Evolutionary conservation across 495 filamentous ascomycete genomes (phyloP), one percentile per base, ranked within the genome.

Genomic region (Gamarada debralockiae): DNA sequence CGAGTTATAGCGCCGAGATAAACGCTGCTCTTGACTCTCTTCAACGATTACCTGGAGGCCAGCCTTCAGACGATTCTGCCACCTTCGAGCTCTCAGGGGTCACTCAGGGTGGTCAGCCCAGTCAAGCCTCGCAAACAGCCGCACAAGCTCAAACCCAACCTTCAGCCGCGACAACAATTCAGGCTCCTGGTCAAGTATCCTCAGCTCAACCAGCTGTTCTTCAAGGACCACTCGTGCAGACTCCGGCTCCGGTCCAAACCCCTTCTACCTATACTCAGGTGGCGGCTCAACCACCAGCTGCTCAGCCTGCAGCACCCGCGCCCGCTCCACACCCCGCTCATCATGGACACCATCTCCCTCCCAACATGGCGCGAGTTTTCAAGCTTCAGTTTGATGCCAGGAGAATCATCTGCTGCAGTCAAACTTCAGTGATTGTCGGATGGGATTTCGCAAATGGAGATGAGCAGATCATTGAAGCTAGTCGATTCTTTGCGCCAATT

Each of bases 371-470:
- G 13, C 70, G 93, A 23, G 89, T 98, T n/a, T 98, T 97, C 72
- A 98, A 98, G 69, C 75, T 97, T 22, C 95, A 98, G 71, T 98
- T 97, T 60, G 93, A 98, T 62, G 85, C 91, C 0, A 78, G 92
- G 40, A 84, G 92, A 64, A 95, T 98, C 65, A 87, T 98, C 48
- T 96, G 91, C 69, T 95, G 92, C 58, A 89, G 85, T 42, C 90
- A 96, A 61, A 87, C 93, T 51, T 86, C 83, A 25, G 83, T 85
- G 45, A 97, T 98, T 55, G 89, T 97, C 3, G 93, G 92, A 3
- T 98, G 93, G 93, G 93, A 98, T 70, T 98, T 96, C 76, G 92
- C 90, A 44, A 87, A 87, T 58, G 87, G 80, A n/a, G 93, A 98
- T 48, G 71, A 80, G 60, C 82, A 91, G 55, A 83, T 98, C 40